phyloP scores from a whole-genome alignment of 768 basidiomycete genomes.

The Gloeophyllum trabeum region DNA sequence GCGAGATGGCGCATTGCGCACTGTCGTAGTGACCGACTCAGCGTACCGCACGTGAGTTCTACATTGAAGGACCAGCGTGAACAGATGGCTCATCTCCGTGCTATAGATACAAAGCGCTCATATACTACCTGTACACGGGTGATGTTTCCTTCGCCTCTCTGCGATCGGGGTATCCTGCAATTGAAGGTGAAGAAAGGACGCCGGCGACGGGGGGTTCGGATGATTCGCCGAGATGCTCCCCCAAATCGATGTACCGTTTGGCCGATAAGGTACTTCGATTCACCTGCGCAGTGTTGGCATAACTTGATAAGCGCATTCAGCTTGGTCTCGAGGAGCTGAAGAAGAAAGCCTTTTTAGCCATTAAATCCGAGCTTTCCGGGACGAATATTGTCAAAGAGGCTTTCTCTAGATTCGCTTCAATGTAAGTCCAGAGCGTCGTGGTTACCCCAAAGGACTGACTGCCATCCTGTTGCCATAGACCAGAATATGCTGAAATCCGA shows the following conservation, averaged over 20 bases:
- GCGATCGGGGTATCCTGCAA: background rate
- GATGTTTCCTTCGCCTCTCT: background rate
- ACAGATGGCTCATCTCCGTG: background rate
- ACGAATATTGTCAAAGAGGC: slow-evolving; percentile 15
- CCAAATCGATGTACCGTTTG: background rate
- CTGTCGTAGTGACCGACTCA: background rate
- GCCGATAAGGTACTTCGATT: background rate
- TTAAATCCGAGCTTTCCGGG: slow-evolving; percentile 4
- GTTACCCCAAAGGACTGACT: too few relatives aligned
- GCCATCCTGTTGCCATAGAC: too few relatives aligned
- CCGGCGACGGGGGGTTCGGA: background rate
- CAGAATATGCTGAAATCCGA: too few relatives aligned
- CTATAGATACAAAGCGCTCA: background rate
- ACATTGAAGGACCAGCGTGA: background rate
- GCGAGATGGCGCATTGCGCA: too few relatives aligned
- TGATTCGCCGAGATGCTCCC: background rate
- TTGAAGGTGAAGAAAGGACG: background rate
- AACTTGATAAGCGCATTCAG: slow-evolving; percentile 2
- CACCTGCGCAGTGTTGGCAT: background rate
- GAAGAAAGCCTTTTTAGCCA: slow-evolving; percentile 7
- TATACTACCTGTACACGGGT: background rate
- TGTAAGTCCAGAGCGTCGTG: slow-evolving; percentile 10
- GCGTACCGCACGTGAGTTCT: background rate
- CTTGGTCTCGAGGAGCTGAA: slow-evolving; percentile 11
- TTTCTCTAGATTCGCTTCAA: slow-evolving; percentile 11